Conservation (phyloP, 768 basidiomycete species). For the Russula griseocarnosa region DNA sequence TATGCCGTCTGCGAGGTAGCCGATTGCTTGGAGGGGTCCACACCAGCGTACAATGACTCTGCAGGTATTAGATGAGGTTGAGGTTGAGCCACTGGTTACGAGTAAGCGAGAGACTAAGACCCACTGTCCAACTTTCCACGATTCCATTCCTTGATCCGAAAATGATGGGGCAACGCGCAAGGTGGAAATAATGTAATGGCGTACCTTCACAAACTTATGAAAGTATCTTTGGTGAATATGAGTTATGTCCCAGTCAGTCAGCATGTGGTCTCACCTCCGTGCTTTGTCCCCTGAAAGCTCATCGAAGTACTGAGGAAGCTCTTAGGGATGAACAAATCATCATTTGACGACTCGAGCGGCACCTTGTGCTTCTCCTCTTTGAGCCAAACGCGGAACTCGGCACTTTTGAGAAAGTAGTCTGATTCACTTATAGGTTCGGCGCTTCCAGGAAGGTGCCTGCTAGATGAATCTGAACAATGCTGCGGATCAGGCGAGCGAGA, state of each 20-base stretch:
- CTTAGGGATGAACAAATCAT: background rate
- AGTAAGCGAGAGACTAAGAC: constrained; percentile 25
- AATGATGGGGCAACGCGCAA: constrained; percentile 14
- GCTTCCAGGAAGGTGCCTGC: constrained; percentile 47
- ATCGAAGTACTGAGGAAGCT: constrained; percentile 67
- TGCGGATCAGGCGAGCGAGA: constrained; percentile 22
- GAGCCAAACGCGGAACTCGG: constrained; percentile 85
- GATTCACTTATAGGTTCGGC: constrained; percentile 67
- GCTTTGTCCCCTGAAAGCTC: constrained; percentile 80
- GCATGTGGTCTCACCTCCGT: constrained; percentile 50
- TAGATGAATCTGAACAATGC: constrained; percentile 15
- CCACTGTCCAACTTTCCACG: constrained; percentile 65
- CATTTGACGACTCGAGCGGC: constrained; percentile 26
- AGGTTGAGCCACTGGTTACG: constrained; percentile 1
- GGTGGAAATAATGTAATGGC: constrained; percentile 24
- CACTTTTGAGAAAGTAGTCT: constrained; percentile 86
- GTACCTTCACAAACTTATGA: constrained; percentile 84
- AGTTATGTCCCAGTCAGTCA: constrained; percentile 33
- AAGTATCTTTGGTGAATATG: constrained; percentile 61
- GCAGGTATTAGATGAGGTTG: constrained; percentile 1
- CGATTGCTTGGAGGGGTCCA: constrained; percentile 50
- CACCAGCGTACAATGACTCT: constrained; percentile 59
- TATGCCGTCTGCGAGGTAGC: constrained; percentile 74
- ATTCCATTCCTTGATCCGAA: constrained; percentile 64
- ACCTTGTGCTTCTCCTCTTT: constrained; percentile 67